Conservation (phyloP, 768 basidiomycete genomes). For the Boletus rufocinnamomeus region DNA sequence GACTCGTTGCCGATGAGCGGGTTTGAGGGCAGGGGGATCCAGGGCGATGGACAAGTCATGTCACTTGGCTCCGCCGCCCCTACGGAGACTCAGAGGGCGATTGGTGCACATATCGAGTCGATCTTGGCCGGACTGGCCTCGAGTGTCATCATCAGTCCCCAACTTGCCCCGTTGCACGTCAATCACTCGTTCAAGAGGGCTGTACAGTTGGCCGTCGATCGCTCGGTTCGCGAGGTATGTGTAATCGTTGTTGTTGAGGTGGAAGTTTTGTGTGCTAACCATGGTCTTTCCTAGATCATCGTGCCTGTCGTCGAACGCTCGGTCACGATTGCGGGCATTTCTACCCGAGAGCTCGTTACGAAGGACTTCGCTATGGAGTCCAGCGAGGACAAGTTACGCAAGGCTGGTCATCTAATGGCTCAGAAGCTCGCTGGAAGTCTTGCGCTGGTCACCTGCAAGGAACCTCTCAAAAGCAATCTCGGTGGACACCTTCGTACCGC, state of each 20-base stretch:
- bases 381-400: constrained; percentile 87
- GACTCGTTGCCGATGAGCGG: constrained; percentile 76
- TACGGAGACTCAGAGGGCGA: constrained; percentile 63
- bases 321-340: constrained; percentile 97
- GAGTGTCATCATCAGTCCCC: constrained; percentile 75
- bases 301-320: constrained; percentile 97
- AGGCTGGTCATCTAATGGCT: constrained; percentile 94
- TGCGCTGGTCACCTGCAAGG: constrained; percentile 97
- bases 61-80: constrained; percentile 60
- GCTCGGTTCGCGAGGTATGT: constrained; percentile 88
- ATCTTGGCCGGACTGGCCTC: constrained; percentile 71
- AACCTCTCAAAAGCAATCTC: constrained; percentile 91
- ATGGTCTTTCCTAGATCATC: constrained; percentile 64
- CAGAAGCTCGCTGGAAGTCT: constrained; percentile 95
- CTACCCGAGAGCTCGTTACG: constrained; percentile 89
- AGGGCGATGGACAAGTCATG: constrained; percentile 60
- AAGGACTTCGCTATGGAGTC: constrained; percentile 96
- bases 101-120: constrained; percentile 79
- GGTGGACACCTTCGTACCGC: constrained; percentile 84
- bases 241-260: background rate
- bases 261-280: background rate
- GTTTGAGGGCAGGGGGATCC: constrained; percentile 56
- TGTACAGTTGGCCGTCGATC: constrained; percentile 87
- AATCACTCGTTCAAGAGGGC: constrained; percentile 90
- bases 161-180: constrained; percentile 69